Conservation (phyloP, 148 eudicot species). For the Rhododendron mucronatum region DNA sequence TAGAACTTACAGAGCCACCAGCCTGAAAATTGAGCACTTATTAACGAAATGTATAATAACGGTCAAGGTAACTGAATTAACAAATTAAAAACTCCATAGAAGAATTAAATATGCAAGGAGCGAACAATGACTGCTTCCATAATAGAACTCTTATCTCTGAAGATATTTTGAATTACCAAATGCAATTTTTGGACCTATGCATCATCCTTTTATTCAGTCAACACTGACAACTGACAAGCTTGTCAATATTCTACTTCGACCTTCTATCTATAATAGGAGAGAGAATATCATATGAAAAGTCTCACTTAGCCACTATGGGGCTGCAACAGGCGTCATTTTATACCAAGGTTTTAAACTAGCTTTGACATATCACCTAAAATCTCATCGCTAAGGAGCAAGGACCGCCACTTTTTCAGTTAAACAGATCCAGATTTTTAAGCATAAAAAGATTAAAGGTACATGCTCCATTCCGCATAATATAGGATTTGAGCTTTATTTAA, state of each 20-base stretch:
- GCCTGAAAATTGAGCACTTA: conserved; percentile 36
- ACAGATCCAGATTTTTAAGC: background rate
- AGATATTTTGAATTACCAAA: background rate
- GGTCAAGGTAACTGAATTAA: background rate
- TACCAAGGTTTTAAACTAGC: background rate
- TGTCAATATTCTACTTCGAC: background rate
- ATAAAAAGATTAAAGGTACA: background rate
- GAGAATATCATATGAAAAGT: background rate
- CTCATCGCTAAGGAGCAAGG: background rate
- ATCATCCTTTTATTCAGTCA: background rate
- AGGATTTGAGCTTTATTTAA: background rate
- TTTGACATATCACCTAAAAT: background rate
- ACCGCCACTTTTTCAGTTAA: background rate
- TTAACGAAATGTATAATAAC: background rate
- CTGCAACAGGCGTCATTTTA: background rate
- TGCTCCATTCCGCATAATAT: background rate
- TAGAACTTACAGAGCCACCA: conserved; percentile 77
- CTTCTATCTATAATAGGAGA: background rate
- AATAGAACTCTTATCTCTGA: background rate
- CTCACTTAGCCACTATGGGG: background rate
- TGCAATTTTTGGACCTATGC: background rate
- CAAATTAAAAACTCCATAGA: background rate
- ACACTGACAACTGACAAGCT: background rate
- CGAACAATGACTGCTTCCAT: background rate
- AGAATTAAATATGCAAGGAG: background rate